Base-by-base conservation (phyloP, 768 basidiomycete genomes). In the Galerina sulciceps region DNA sequence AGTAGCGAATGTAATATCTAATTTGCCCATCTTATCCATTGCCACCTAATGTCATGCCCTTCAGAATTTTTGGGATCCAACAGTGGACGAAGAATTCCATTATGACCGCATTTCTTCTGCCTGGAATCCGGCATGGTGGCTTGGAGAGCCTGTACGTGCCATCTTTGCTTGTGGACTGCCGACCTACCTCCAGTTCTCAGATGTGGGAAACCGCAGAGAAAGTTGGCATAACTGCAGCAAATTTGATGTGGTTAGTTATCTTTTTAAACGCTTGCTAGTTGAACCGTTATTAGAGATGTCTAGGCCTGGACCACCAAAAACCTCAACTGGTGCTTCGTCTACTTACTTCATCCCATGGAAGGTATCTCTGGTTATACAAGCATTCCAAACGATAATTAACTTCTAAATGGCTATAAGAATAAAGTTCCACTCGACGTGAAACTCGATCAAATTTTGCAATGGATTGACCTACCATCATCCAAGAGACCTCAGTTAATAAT, bases 141-240 rank as follows among this genome's bases (percentile, higher is more conserved):
- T 82, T 13, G 95, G 95, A 44, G 93, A 96, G 69, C 94, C 94
- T 17, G 94, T 95, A 60, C 57, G 65, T 72, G 14, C 17, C 6
- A 34, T 47, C 31, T 3, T 48, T 37, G 20, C 20, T 20, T 26
- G 53, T 47, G 2, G n/a, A 14, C 6, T 40, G 35, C 22, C 15
- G 3, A 58, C 42, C 63, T 15, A 53, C 36, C 36, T 8, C n/a
- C 46, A 10, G 10, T 55, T 49, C 53, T 13, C 57, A 94, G 92
- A 89, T 96, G 80, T 97, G 95, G 94, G 91, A 93, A 68, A 95
- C 94, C 0, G 91, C 89, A 2, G 82, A 78, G 57, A 88, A 85
- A 58, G 86, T 88, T 4, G 89, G 89, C 0, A 70, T 93, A 10
- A 77, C 84, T 36, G 90, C 91, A 4, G 94, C 93, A 0, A 94